Conservation (phyloP, 495 filamentous ascomycete genomes). For the Recurvomyces mirabilis region DNA sequence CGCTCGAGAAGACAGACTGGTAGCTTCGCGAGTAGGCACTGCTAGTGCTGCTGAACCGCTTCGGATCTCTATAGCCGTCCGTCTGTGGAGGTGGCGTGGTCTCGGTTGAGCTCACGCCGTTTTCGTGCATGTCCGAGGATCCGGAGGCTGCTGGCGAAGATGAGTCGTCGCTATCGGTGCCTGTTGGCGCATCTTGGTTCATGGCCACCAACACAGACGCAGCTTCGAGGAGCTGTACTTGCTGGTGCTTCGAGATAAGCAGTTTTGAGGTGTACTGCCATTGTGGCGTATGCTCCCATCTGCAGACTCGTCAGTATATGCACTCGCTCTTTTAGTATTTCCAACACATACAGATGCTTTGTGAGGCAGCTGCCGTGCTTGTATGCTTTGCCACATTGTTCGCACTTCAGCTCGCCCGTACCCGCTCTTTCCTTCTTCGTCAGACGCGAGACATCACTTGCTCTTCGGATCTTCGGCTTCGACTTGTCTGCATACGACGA, state of each 20-base stretch:
- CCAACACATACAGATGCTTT: conserved; percentile 97
- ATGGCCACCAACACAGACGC: conserved; percentile 89
- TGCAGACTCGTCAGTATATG: conserved; percentile 34
- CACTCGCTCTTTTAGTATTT: not conserved
- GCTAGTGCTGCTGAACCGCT: conserved; percentile 53
- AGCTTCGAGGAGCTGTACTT: conserved; percentile 93
- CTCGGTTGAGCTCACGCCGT: conserved; percentile 56
- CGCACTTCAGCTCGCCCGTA: conserved; percentile 80
- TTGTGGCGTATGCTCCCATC: conserved; percentile 98
- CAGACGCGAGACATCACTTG: conserved; percentile 75
- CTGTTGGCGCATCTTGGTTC: conserved; percentile 56
- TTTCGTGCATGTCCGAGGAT: conserved; percentile 57
- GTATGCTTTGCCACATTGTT: conserved; percentile 98
- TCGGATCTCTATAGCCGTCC: conserved; percentile 50
- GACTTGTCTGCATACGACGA: conserved; percentile 31
- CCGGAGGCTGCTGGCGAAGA: conserved; percentile 72
- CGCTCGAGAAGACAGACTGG: conserved; percentile 53
- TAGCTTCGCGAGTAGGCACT: conserved; percentile 72
- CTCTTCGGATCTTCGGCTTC: conserved; percentile 64
- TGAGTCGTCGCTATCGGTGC: conserved; percentile 65
- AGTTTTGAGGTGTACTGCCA: conserved; percentile 97
- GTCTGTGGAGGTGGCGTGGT: conserved; percentile 63
- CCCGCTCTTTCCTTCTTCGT: conserved; percentile 61
- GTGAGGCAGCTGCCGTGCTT: conserved; percentile 99
- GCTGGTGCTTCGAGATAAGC: conserved; percentile 97